Evolutionary conservation across 139 green algal species (phyloP).

Genomic region (Chlamydomonas sp.): DNA sequence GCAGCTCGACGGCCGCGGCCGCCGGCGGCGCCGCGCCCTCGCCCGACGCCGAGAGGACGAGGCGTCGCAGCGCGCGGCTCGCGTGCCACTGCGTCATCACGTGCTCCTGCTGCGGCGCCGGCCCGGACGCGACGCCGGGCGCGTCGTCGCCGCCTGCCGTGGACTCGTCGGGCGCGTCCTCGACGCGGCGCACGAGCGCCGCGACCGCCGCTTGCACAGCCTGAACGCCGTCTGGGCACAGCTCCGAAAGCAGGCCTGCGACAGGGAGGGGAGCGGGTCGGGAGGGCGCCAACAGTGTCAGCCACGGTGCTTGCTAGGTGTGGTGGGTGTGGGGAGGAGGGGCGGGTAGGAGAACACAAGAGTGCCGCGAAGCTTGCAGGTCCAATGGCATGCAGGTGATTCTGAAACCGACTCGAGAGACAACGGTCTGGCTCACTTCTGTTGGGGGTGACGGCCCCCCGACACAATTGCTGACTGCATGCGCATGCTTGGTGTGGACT

Average conservation of each 20-base stretch:
- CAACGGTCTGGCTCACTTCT: background rate
- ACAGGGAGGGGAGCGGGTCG: background rate
- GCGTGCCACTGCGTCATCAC: constrained; percentile 50
- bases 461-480: background rate
- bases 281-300: too few species aligned
- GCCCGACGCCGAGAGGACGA: constrained; percentile 38
- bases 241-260: constrained; percentile 33
- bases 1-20: constrained; percentile 21
- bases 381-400: too few species aligned
- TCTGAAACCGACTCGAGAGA: background rate
- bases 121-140: constrained; percentile 4
- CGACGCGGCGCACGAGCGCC: constrained; percentile 10
- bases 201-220: constrained; percentile 48
- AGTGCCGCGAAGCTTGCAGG: too few species aligned
- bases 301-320: too few species aligned
- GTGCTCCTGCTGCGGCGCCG: constrained; percentile 18
- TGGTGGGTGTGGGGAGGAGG: too few species aligned
- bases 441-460: background rate
- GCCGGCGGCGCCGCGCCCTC: constrained; percentile 3
- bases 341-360: too few species aligned
- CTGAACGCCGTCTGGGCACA: constrained; percentile 30
- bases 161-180: constrained; percentile 23
- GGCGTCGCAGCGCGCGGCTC: constrained; percentile 41
- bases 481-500: too few species aligned
- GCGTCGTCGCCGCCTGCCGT: constrained; percentile 9